Base-by-base conservation (phyloP, 345 rosid species). In the Euphorbia pulcherrima region DNA sequence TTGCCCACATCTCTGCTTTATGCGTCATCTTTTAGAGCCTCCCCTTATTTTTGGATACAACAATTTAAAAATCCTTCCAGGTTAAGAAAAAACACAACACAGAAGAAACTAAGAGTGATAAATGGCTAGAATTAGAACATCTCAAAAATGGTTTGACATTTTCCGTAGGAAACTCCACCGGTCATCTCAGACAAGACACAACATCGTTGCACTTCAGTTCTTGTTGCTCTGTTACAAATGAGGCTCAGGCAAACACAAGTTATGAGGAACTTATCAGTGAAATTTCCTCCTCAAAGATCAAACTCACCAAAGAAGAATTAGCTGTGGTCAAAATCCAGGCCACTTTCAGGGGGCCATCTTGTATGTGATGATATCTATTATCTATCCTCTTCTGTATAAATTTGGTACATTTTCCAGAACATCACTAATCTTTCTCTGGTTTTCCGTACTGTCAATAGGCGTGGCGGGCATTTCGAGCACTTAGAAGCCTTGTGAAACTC, bases 301-400 rank as follows among this genome's bases (percentile, higher is more conserved):
- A n/a, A 21, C 64, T 59, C 59, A 60, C 74, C 28, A 59, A 26
- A 57, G 84, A 85, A 68, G 83, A 84, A 35, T 26, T 56, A 10
- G 90, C 98, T 8, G 98, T 96, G 62, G 68, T 76, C 52, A 88
- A 76, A 77, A 86, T 92, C 81, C 98, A 90, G 82, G 75, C 98
- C 4, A 55, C 54, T 68, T 92, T 90, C 88, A 79, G 98, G 79
- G 79, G 96, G 88, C 33, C 97, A 88, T 77, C 90, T 92, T 67
- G 98, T 88, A 80, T 64, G 73, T 44, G 16, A 14, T 2, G 16
- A 60, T 21, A 13, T 40, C 63, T 56, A 4, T 53, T 12, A 58
- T n/a, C n/a, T n/a, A n/a, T n/a, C n/a, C n/a, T n/a, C 39, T 48
- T 26, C 20, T n/a, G 10, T 29, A 67, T 58, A 50, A 48, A 11